Evolutionary conservation across 2,329 filamentous ascomycete genomes (phyloP).

Genomic region (Fusarium sulawesiense): DNA sequence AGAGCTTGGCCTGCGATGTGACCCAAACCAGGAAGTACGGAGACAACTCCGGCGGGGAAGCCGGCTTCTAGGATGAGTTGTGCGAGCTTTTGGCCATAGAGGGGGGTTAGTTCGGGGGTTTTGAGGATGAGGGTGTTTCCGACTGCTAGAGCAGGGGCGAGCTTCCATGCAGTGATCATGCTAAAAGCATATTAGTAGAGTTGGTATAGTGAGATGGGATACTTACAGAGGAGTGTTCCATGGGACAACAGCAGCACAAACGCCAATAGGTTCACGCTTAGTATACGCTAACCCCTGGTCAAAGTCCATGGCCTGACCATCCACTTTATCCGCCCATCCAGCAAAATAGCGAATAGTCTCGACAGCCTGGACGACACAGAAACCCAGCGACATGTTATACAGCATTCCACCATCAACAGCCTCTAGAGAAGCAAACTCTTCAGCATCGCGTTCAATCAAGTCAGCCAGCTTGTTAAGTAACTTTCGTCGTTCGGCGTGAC

Average conservation of each 20-base stretch:
- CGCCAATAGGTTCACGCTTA: slow-evolving; percentile 80
- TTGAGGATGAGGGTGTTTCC: slow-evolving; percentile 72
- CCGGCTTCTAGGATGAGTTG: slow-evolving; percentile 75
- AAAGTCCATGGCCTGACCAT: slow-evolving; percentile 82
- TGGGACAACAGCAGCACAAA: slow-evolving; percentile 76
- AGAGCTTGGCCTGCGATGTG: slow-evolving; percentile 73
- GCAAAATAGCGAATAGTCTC: slow-evolving; percentile 69
- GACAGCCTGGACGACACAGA: slow-evolving; percentile 51
- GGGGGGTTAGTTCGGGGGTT: slow-evolving; percentile 70
- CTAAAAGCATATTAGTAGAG: too few species aligned
- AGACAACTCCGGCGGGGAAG: slow-evolving; percentile 79
- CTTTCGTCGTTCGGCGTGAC: slow-evolving; percentile 70
- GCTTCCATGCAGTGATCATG: slow-evolving; percentile 58
- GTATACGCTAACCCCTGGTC: slow-evolving; percentile 75
- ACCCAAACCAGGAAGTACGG: slow-evolving; percentile 76
- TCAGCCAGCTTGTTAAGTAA: slow-evolving; percentile 79
- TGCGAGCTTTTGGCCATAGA: slow-evolving; percentile 70
- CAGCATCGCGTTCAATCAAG: slow-evolving; percentile 76
- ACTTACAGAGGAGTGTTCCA: slow-evolving; percentile 77
- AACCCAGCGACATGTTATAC: slow-evolving; percentile 61
- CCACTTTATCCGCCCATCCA: slow-evolving; percentile 87
- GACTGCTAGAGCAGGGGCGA: slow-evolving; percentile 72
- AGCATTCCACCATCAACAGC: slow-evolving; percentile 84
- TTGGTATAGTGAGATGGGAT: too few species aligned
- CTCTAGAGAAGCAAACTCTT: slow-evolving; percentile 80